Evolutionary conservation across 768 basidiomycete genomes (phyloP).

Genomic region (Amanita rubescens): DNA sequence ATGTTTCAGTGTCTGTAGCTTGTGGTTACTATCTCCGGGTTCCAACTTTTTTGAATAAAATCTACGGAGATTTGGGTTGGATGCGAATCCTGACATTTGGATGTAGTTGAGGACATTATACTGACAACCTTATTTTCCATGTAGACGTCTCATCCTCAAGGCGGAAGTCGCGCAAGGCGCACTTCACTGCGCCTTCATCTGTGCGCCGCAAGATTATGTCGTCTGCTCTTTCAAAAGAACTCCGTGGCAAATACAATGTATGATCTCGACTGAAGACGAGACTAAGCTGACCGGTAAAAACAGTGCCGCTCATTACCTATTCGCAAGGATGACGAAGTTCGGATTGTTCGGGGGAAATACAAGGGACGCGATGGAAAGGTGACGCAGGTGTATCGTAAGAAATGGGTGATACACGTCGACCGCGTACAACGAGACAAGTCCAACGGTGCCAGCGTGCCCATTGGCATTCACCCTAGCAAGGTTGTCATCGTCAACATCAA

Average conservation of each 20-base stretch:
- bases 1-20: conserved; percentile 31
- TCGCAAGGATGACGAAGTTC: conserved; percentile 97
- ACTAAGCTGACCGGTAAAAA: not conserved
- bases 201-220: conserved; percentile 98
- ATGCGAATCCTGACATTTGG: conserved; percentile 35
- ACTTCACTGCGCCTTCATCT: conserved; percentile 93
- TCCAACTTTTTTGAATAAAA: conserved; percentile 19
- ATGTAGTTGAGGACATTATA: conserved; percentile 29
- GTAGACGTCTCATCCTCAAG: conserved; percentile 86
- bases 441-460: conserved; percentile 88
- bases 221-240: conserved; percentile 90
- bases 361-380: conserved; percentile 99
- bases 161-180: conserved; percentile 97
- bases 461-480: conserved; percentile 95
- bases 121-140: conserved; percentile 24
- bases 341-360: conserved; percentile 95
- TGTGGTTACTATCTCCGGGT: conserved; percentile 15
- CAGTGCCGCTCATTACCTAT: conserved; percentile 89
- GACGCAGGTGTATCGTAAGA: conserved; percentile 96
- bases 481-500: conserved; percentile 92
- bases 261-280: conserved; percentile 18
- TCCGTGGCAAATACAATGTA: conserved; percentile 87
- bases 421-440: conserved; percentile 97
- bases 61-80: conserved; percentile 40
- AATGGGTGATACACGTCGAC: conserved; percentile 98